phyloP scores from a whole-genome alignment of 2,329 filamentous ascomycete species.

The Catunica adiposa region DNA sequence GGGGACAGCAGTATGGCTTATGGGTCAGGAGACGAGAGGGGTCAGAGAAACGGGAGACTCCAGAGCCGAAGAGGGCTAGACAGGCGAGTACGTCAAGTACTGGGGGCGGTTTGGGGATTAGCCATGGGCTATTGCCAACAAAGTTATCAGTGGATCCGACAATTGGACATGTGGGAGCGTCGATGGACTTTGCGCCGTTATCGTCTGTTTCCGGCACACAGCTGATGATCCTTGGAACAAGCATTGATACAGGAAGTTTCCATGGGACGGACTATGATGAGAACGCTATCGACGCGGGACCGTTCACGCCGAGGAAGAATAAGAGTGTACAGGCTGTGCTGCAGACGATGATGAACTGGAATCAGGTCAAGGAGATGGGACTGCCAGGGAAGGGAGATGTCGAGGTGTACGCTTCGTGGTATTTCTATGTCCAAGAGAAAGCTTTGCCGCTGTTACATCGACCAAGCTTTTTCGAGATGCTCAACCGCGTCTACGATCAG shows the following conservation, averaged over 20 bases:
- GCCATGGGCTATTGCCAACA: slow-evolving; percentile 24
- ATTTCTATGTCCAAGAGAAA: slow-evolving; percentile 53
- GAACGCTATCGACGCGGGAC: slow-evolving; percentile 15
- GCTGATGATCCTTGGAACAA: slow-evolving; percentile 62
- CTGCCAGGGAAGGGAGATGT: slow-evolving; percentile 49
- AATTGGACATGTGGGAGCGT: slow-evolving; percentile 40
- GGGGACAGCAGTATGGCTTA: no score
- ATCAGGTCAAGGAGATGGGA: slow-evolving; percentile 36
- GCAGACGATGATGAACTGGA: slow-evolving; percentile 45
- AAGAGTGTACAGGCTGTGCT: slow-evolving; percentile 58
- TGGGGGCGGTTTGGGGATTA: background rate
- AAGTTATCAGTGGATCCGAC: slow-evolving; percentile 41
- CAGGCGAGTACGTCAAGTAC: no score
- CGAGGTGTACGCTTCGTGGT: slow-evolving; percentile 56
- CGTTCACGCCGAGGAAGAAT: slow-evolving; percentile 37
- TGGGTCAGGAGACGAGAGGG: no score
- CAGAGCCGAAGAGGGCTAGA: slow-evolving; percentile 18
- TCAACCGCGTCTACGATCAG: slow-evolving; percentile 53
- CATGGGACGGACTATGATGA: slow-evolving; percentile 50
- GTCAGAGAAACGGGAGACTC: no score
- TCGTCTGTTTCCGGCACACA: slow-evolving; percentile 61
- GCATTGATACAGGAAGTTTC: slow-evolving; percentile 63
- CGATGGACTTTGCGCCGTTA: slow-evolving; percentile 41
- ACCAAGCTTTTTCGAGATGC: slow-evolving; percentile 51
- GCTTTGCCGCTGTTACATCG: slow-evolving; percentile 66